Percentiles rank a stretch among this genome's conserved stretches.
phyloP scores from a whole-genome alignment of 257 asterid genomes.

The Linaria vulgaris region DNA sequence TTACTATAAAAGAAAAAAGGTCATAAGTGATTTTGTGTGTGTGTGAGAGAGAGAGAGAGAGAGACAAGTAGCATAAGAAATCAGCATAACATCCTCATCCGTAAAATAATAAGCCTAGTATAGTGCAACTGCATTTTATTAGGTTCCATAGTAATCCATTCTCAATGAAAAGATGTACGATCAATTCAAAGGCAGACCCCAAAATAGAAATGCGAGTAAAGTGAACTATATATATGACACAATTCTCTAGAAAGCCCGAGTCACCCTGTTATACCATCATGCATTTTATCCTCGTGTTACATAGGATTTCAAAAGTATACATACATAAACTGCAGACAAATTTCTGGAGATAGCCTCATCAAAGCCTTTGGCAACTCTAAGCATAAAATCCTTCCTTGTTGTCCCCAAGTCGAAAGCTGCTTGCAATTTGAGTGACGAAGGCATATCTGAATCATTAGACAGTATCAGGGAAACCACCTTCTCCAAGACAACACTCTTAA shows the following conservation, averaged over 20 bases:
- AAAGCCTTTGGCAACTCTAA: slow-evolving; percentile 57
- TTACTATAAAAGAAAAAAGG: slow-evolving; percentile 5
- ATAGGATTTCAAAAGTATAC: slow-evolving; percentile 36
- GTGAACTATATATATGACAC: slow-evolving; percentile 8
- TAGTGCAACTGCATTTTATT: slow-evolving; percentile 18
- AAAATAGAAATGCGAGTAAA: slow-evolving; percentile 1
- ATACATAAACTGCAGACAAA: slow-evolving; percentile 67
- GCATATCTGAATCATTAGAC: slow-evolving; percentile 54
- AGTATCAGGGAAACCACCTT: slow-evolving; percentile 55
- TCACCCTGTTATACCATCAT: not conserved
- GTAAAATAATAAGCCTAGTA: slow-evolving; percentile 1
- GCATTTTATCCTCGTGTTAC: slow-evolving; percentile 7
- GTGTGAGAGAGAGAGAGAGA: not conserved
- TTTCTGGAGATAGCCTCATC: slow-evolving; percentile 57
- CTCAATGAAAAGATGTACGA: not conserved
- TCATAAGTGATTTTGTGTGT: not conserved
- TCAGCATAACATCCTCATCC: slow-evolving; percentile 5
- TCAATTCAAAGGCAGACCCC: not conserved
- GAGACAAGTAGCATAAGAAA: slow-evolving; percentile 1
- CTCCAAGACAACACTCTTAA: slow-evolving; percentile 64
- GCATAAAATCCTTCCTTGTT: slow-evolving; percentile 60
- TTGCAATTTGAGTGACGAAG: slow-evolving; percentile 59
- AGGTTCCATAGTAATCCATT: slow-evolving; percentile 2
- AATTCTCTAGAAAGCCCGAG: not conserved
- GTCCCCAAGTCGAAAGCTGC: slow-evolving; percentile 72